Evolutionary conservation across 2,329 filamentous ascomycete species (phyloP).

Genomic region (Xylariaceae sp.): DNA sequence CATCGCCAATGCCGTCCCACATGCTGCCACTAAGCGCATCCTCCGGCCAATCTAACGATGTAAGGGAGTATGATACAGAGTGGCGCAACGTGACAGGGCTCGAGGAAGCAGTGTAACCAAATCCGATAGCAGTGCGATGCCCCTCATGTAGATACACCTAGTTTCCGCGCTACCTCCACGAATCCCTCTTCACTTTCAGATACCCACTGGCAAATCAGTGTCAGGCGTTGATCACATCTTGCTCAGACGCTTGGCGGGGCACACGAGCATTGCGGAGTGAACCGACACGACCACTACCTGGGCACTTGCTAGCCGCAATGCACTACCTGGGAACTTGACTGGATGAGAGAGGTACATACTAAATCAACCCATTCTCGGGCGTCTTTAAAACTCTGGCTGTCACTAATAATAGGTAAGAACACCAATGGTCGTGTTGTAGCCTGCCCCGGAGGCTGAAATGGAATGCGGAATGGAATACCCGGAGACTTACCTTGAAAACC

Average conservation of each 20-base stretch:
- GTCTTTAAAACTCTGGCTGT: slow-evolving; percentile 47
- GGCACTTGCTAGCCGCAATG: too few relatives aligned
- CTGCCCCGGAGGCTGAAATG: not conserved
- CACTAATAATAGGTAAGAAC: slow-evolving; percentile 17
- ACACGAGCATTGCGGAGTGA: too few relatives aligned
- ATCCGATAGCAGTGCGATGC: not conserved
- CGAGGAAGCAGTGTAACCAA: not conserved
- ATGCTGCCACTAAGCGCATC: too few relatives aligned
- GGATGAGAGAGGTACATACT: slow-evolving; percentile 4
- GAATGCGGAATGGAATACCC: not conserved
- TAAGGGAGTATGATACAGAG: not conserved
- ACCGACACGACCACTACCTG: too few relatives aligned
- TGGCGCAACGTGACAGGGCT: not conserved
- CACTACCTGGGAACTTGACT: too few relatives aligned
- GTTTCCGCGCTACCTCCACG: slow-evolving; percentile 45
- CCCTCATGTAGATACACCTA: slow-evolving; percentile 34
- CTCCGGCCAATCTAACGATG: not conserved
- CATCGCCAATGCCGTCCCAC: too few relatives aligned
- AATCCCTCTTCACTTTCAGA: slow-evolving; percentile 47
- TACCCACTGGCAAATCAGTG: slow-evolving; percentile 42
- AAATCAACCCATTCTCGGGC: slow-evolving; percentile 62
- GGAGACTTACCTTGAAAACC: slow-evolving; percentile 37
- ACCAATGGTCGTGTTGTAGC: not conserved
- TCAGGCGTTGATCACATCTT: not conserved
- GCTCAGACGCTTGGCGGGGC: too few relatives aligned